These are phyloP conservation scores for Trifolium pratense DNA, from an alignment of 306 rosid genomes.

Conservation along the genomic window DNA sequence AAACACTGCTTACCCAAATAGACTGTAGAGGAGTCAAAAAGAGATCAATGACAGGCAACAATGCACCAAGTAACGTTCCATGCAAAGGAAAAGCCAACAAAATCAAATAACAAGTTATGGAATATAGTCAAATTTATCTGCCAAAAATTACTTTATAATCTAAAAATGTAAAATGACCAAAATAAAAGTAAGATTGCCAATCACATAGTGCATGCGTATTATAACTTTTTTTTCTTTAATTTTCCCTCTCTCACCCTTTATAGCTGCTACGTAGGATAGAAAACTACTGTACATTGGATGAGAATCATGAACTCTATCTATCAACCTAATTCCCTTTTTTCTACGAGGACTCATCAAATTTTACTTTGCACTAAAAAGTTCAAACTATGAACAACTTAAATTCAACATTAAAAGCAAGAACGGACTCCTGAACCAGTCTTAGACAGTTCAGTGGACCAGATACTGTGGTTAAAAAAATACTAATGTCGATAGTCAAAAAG, in stretches of 20 bases:
- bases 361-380: conserved; percentile 29
- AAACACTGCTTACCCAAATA: conserved; percentile 76
- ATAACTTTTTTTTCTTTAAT: conserved; percentile 19
- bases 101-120: conserved; percentile 43
- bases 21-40: conserved; percentile 59
- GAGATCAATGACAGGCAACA: conserved; percentile 48
- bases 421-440: too few relatives aligned
- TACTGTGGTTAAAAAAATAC: too few relatives aligned
- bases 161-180: conserved; percentile 32
- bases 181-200: conserved; percentile 48
- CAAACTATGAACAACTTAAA: background rate
- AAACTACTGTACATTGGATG: conserved; percentile 40
- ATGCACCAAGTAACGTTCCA: conserved; percentile 58
- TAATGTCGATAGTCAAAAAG: too few relatives aligned
- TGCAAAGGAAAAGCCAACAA: conserved; percentile 61
- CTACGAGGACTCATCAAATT: conserved; percentile 32
- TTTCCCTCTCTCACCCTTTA: conserved; percentile 24
- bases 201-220: conserved; percentile 42
- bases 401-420: too few relatives aligned
- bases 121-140: conserved; percentile 53
- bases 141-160: conserved; percentile 40
- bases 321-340: conserved; percentile 37
- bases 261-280: conserved; percentile 39
- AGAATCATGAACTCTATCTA: conserved; percentile 40
- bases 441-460: too few relatives aligned